Evolutionary conservation across 1,284 basidiomycete species (phyloP), one percentile per base, ranked within the genome.

Genomic region (Cryptococcus maquisensis): DNA sequence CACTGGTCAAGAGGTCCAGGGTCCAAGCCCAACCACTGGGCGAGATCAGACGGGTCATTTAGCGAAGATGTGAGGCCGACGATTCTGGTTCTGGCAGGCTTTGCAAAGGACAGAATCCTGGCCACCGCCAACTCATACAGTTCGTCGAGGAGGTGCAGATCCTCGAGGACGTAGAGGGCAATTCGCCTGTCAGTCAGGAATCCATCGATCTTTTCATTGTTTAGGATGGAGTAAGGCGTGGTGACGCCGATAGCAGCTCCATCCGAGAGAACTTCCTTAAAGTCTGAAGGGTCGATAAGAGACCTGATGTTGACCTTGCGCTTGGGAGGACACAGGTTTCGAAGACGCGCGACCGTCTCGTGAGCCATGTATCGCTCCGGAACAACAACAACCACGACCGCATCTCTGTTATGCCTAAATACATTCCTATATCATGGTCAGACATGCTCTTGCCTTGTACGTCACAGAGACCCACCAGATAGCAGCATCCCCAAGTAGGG

Each of bases 51-150:
- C 1, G 90, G 82, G 65, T 98, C 90, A 59, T 84, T 83, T 35
- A 98, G 81, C 1, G 93, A 89, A 32, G 81, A 81, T 1, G 87
- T 84, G 12, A 94, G 77, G 0, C 88, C 94, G 24, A 98, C 81
- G 54, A 87, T 84, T 23, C 96, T 86, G 1, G 84, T 84, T 3
- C 84, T 79, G 21, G 76, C 76, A 0, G 79, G 76, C 65, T 86
- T 82, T 8, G 83, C 83, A 10, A 82, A 80, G 50, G 84, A 81
- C 3, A 77, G 52, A 3, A 90, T 80, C 9, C 87, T 76, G 12
- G 90, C 83, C 23, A 96, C 69, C 3, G 82, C 83, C 5, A 97
- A 80, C 72, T 99, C 97, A 75, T 96, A 98, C 1, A 79, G 75
- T 2, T 85, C 77, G 66, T 91, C 85, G 46, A 99, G 79, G 26